These are phyloP conservation scores for Dictyostelium capitatum DNA, from an alignment of 78 protist genomes.

Conservation along the genomic window DNA sequence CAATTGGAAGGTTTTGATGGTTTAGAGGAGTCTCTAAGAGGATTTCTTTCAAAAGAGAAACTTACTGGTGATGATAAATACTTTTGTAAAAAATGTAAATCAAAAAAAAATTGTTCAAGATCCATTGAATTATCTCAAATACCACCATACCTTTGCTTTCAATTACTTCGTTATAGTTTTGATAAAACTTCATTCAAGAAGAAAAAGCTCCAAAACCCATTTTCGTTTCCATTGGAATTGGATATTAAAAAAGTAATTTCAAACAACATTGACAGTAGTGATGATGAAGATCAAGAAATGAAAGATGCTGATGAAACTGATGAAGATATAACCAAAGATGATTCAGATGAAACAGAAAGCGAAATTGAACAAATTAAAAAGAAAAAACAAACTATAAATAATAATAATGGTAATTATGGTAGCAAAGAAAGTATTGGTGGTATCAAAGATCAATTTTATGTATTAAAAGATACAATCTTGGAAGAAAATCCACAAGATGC, in stretches of 20 bases:
- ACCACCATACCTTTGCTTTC: slow-evolving; percentile 82
- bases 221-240: slow-evolving; percentile 62
- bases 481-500: background rate
- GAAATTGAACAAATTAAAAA: background rate
- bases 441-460: background rate
- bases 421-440: background rate
- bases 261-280: background rate
- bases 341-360: background rate
- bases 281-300: background rate
- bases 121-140: slow-evolving; percentile 24
- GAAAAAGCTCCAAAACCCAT: slow-evolving; percentile 65
- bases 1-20: slow-evolving; percentile 14
- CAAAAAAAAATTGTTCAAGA: slow-evolving; percentile 24
- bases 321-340: background rate
- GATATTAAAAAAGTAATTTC: slow-evolving; percentile 7
- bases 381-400: background rate
- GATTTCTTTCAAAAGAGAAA: slow-evolving; percentile 78
- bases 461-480: background rate
- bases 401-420: background rate
- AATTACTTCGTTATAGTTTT: slow-evolving; percentile 85
- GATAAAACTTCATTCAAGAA: slow-evolving; percentile 59
- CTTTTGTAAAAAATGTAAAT: slow-evolving; percentile 77
- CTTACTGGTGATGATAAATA: slow-evolving; percentile 90
- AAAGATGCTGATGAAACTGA: background rate
- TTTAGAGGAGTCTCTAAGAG: slow-evolving; percentile 45